Evolutionary conservation across 495 filamentous ascomycete genomes (phyloP).

Genomic region (Physcia stellaris): DNA sequence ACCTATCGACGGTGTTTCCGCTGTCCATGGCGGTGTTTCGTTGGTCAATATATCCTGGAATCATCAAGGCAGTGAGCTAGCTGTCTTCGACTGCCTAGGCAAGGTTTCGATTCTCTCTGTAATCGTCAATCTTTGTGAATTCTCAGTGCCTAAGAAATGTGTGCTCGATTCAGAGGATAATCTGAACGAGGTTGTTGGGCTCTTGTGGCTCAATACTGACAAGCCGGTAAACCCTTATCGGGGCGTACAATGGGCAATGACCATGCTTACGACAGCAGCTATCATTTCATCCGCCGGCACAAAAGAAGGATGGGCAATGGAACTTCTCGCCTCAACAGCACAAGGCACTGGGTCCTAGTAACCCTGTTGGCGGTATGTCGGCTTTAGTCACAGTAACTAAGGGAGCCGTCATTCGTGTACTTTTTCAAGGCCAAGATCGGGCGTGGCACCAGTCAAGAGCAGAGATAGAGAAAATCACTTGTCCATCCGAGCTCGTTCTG

Average conservation of each 20-base stretch:
- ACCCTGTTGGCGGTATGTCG: constrained; percentile 40
- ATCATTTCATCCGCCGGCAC: constrained; percentile 33
- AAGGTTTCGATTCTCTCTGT: constrained; percentile 56
- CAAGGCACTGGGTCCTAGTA: constrained; percentile 45
- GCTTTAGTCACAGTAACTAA: constrained; percentile 59
- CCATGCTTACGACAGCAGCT: constrained; percentile 2
- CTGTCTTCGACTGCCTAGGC: constrained; percentile 60
- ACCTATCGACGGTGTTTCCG: constrained; percentile 26
- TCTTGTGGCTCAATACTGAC: constrained; percentile 64
- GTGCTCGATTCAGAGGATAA: constrained; percentile 53
- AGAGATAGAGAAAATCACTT: constrained; percentile 55
- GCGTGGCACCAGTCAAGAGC: constrained; percentile 52
- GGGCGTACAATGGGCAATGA: not conserved
- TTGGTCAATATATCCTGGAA: constrained; percentile 73
- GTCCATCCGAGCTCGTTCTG: constrained; percentile 57
- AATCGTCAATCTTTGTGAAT: constrained; percentile 49
- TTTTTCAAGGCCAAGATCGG: constrained; percentile 55
- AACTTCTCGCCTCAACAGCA: constrained; percentile 34
- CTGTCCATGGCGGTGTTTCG: constrained; percentile 38
- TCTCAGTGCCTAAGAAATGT: constrained; percentile 39
- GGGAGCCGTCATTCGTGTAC: constrained; percentile 51
- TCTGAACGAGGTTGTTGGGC: constrained; percentile 60
- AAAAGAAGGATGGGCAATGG: constrained; percentile 36
- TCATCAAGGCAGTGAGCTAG: constrained; percentile 56
- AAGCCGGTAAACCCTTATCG: constrained; percentile 28